phyloP scores from a whole-genome alignment of 2,329 filamentous ascomycete genomes.

The Cladosporium austrohemisphaericum region DNA sequence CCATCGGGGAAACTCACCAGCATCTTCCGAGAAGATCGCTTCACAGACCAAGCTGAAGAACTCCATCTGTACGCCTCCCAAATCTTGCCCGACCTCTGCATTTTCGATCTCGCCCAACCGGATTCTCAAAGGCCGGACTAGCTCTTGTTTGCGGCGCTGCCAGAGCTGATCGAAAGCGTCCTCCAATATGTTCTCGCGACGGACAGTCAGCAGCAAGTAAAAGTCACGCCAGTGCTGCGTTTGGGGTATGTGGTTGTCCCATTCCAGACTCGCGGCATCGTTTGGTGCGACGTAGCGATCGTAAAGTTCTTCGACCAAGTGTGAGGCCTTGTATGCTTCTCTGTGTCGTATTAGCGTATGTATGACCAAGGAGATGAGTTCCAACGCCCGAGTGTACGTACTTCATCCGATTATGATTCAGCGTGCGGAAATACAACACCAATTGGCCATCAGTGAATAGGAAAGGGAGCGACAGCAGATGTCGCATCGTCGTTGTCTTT shows the following conservation, averaged over 20 bases:
- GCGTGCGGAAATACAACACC: constrained; percentile 78
- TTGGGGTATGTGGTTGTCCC: constrained; percentile 31
- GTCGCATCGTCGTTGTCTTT: constrained; percentile 56
- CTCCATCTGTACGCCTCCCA: constrained; percentile 92
- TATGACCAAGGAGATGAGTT: constrained; percentile 1
- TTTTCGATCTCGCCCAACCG: constrained; percentile 70
- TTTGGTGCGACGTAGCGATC: constrained; percentile 7
- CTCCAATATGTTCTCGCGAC: constrained; percentile 38
- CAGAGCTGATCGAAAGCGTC: constrained; percentile 77
- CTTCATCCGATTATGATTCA: constrained; percentile 84
- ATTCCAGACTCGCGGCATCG: constrained; percentile 6
- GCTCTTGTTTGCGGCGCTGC: constrained; percentile 75
- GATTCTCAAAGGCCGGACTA: constrained; percentile 82
- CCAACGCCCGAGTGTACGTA: too few species aligned
- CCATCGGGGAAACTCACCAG: constrained; percentile 59
- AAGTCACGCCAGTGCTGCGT: constrained; percentile 29
- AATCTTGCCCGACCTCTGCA: constrained; percentile 87
- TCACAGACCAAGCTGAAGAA: constrained; percentile 84
- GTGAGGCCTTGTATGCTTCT: constrained; percentile 12
- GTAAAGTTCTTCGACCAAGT: constrained; percentile 13
- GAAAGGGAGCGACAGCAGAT: constrained; percentile 76
- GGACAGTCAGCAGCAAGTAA: constrained; percentile 44
- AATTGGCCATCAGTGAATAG: constrained; percentile 70
- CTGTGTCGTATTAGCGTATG: neutral
- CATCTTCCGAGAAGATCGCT: constrained; percentile 69